These are phyloP conservation scores for Trichoderma oligosporum DNA, from an alignment of 2,329 filamentous ascomycete genomes.

Conservation along the genomic window DNA sequence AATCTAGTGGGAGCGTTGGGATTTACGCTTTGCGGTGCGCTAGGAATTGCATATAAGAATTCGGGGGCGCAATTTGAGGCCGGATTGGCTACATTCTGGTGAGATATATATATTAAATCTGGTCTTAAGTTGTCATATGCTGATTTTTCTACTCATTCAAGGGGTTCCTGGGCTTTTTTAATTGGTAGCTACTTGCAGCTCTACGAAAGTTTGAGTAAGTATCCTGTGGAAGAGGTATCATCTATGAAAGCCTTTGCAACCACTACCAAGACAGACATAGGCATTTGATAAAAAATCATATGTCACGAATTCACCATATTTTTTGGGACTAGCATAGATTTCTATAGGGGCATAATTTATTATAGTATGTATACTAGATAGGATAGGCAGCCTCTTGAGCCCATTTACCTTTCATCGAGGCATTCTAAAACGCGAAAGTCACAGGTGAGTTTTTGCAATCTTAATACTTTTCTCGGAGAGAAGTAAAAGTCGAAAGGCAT, in stretches of 20 bases:
- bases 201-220: slow-evolving; percentile 23
- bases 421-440: no score
- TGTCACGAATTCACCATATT: background rate
- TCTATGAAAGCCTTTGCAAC: background rate
- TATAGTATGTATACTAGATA: no score
- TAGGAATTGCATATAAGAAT: slow-evolving; percentile 38
- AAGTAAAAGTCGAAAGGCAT: no score
- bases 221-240: slow-evolving; percentile 18
- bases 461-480: no score
- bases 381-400: no score
- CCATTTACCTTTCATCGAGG: no score
- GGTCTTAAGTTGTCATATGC: slow-evolving; percentile 36
- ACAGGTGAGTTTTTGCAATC: no score
- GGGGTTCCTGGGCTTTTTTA: slow-evolving; percentile 49
- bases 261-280: background rate
- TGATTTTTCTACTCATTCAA: slow-evolving; percentile 45
- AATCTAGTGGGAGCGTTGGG: slow-evolving; percentile 61
- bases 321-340: no score
- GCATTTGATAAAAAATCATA: background rate
- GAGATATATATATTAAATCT: slow-evolving; percentile 19
- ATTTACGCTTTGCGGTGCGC: slow-evolving; percentile 58
- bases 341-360: no score
- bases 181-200: slow-evolving; percentile 25
- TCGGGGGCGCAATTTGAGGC: slow-evolving; percentile 21
- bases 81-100: slow-evolving; percentile 30